A percentile compares a stretch with the other conserved stretches of the same genome.
phyloP scores from a whole-genome alignment of 2,329 filamentous ascomycete species.

The Xylariaceae sp. region DNA sequence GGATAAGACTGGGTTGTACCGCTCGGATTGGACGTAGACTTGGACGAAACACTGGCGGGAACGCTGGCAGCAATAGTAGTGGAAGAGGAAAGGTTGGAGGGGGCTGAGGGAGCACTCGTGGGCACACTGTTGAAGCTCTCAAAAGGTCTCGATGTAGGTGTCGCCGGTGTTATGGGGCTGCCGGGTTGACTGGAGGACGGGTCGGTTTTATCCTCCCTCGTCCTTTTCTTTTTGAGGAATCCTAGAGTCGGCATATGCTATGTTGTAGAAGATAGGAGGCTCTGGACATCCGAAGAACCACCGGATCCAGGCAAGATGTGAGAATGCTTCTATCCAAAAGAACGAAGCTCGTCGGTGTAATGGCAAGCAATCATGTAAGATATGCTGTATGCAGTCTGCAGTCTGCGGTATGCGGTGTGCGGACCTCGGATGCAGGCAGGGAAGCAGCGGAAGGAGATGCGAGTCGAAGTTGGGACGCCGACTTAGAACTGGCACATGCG shows the following conservation, averaged over 20 bases:
- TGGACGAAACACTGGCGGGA: conserved; percentile 25
- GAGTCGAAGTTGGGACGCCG: conserved; percentile 4
- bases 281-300: conserved; percentile 20
- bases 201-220: conserved; percentile 78
- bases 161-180: conserved; percentile 57
- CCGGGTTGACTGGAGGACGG: conserved; percentile 61
- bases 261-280: conserved; percentile 30
- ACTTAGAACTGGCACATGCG: conserved; percentile 7
- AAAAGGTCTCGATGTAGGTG: conserved; percentile 51
- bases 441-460: conserved; percentile 4
- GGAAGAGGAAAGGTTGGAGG: too few relatives aligned
- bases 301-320: conserved; percentile 9
- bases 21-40: conserved; percentile 24
- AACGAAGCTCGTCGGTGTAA: conserved; percentile 8
- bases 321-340: not conserved
- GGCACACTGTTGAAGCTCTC: conserved; percentile 35
- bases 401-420: too few relatives aligned
- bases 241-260: conserved; percentile 83
- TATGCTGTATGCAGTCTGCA: not conserved
- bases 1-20: conserved; percentile 21
- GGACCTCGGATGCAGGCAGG: conserved; percentile 1
- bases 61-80: too few relatives aligned
- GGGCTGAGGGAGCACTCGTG: too few relatives aligned
- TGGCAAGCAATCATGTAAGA: conserved; percentile 3
- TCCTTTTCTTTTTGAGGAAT: conserved; percentile 98